Conservation (phyloP, 139 green algal species). For the Nannochloris sp. region DNA sequence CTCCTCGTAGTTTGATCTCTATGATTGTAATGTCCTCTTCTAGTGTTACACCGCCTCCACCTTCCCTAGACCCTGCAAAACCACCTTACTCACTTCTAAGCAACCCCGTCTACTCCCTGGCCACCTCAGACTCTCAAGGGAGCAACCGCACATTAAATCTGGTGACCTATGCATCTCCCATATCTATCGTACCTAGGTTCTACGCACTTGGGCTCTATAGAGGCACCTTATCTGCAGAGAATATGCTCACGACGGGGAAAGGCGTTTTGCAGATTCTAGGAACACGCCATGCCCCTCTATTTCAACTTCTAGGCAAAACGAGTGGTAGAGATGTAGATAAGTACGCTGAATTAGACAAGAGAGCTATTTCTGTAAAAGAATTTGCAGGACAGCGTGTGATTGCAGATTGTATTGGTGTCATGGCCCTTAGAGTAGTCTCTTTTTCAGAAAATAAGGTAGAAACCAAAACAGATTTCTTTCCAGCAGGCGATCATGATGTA, state of each 20-base stretch:
- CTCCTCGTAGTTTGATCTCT: too few species aligned
- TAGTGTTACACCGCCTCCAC: too few species aligned
- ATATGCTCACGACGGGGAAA: conserved; percentile 7
- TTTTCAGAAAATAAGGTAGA: conserved; percentile 10
- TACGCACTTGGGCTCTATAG: conserved; percentile 24
- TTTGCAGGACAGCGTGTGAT: conserved; percentile 19
- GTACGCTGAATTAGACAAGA: conserved; percentile 6
- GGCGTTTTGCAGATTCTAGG: conserved; percentile 39
- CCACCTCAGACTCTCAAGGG: not conserved
- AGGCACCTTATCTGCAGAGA: conserved; percentile 20
- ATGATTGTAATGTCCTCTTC: too few species aligned
- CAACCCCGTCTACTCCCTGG: conserved; percentile 28
- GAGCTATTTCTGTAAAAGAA: conserved; percentile 7
- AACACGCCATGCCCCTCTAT: conserved; percentile 31
- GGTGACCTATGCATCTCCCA: conserved; percentile 26
- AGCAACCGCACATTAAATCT: conserved; percentile 21
- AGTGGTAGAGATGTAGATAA: conserved; percentile 47
- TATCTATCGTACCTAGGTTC: conserved; percentile 19
- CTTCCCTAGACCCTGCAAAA: not conserved
- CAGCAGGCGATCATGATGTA: conserved; percentile 48
- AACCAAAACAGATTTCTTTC: not conserved
- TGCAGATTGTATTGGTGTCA: conserved; percentile 25
- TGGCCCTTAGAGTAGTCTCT: conserved; percentile 36
- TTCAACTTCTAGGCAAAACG: conserved; percentile 47
- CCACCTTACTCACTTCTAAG: conserved; percentile 20